Evolutionary conservation across 768 basidiomycete genomes (phyloP).

Genomic region (Mycena albidolilacea): DNA sequence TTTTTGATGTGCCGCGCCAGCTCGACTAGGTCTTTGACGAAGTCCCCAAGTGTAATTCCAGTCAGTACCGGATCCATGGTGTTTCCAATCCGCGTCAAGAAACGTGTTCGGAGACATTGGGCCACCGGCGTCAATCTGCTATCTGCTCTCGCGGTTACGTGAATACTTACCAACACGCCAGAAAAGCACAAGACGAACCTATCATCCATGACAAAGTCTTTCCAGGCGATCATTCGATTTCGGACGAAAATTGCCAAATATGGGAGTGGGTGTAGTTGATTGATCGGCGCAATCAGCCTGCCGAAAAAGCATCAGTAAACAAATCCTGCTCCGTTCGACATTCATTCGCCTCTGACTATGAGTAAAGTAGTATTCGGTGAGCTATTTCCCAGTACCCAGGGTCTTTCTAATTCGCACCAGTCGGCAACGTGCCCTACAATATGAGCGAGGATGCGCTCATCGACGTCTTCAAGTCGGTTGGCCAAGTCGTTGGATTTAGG

Average conservation of each 20-base stretch:
- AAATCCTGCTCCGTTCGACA: not conserved
- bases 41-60: no score
- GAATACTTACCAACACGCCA: no score
- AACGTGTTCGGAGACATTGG: no score
- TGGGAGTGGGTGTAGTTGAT: not conserved
- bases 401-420: constrained; percentile 52
- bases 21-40: no score
- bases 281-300: not conserved
- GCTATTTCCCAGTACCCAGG: constrained; percentile 39
- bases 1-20: no score
- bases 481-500: constrained; percentile 92
- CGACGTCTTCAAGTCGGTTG: constrained; percentile 90
- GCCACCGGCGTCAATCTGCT: no score
- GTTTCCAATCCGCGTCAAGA: no score
- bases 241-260: not conserved
- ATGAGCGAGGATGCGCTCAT: constrained; percentile 93
- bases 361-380: constrained; percentile 84
- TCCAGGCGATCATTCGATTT: no score
- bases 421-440: constrained; percentile 92
- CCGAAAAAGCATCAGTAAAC: not conserved
- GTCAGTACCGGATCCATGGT: no score
- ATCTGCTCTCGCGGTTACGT: no score
- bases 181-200: no score
- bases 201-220: no score
- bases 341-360: constrained; percentile 51